Evolutionary conservation across 371 early-diverging fungal genomes (phyloP).

Genomic region (Mucor saturninus): DNA sequence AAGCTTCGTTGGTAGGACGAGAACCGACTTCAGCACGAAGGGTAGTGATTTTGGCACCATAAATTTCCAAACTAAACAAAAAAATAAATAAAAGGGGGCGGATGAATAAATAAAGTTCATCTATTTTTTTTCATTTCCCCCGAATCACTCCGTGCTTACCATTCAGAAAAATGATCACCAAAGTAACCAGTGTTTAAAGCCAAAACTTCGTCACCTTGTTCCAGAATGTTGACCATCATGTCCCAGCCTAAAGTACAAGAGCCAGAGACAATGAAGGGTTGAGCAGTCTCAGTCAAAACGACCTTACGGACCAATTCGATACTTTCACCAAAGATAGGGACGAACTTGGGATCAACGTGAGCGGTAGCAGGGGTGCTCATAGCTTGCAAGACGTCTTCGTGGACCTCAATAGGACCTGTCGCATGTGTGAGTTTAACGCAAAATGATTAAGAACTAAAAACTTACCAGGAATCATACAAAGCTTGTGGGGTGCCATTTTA

Average conservation of each 20-base stretch:
- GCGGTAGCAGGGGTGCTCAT: constrained; percentile 93
- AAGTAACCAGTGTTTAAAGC: constrained; percentile 94
- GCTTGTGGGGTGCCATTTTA: constrained; percentile 58
- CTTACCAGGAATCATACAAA: constrained; percentile 92
- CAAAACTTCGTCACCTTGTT: constrained; percentile 88
- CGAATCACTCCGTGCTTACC: constrained; percentile 52
- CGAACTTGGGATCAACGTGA: constrained; percentile 92
- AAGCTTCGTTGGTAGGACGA: constrained; percentile 66
- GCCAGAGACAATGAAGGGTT: constrained; percentile 94
- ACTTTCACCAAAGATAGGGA: constrained; percentile 84
- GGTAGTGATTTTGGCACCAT: constrained; percentile 86
- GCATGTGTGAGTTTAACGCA: background rate
- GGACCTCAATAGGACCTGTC: constrained; percentile 92
- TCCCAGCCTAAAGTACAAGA: constrained; percentile 97
- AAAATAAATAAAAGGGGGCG: constrained; percentile 1
- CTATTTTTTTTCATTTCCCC: background rate
- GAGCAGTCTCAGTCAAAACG: constrained; percentile 80
- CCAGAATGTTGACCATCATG: constrained; percentile 89
- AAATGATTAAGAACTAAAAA: background rate
- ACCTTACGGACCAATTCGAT: constrained; percentile 86
- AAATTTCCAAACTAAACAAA: constrained; percentile 71
- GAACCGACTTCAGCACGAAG: constrained; percentile 73
- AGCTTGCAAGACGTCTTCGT: constrained; percentile 83
- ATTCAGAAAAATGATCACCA: constrained; percentile 94
- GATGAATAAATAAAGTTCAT: constrained; percentile 5